Evolutionary conservation across 2,329 filamentous ascomycete genomes (phyloP), one percentile per base, ranked within the genome.

Genomic region (Stemphylium beticola): DNA sequence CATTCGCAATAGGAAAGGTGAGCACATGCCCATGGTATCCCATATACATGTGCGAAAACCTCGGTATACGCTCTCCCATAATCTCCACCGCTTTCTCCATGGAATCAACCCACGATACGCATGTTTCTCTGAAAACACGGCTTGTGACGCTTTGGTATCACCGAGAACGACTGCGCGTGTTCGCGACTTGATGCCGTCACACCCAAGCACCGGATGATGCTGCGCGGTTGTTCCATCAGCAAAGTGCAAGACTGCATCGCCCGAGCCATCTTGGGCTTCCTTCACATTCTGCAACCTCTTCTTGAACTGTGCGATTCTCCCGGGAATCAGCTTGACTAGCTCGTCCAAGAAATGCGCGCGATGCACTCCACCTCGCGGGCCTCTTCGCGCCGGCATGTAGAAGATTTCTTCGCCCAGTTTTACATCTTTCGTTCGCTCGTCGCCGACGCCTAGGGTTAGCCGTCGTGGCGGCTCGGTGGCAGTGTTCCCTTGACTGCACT

Each of bases 161-260:
- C 82, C 83, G 2, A 87, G 74, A 4, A 89, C 69, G 12, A 83
- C 67, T 26, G 80, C 67, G 7, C 87, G 77, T 2, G 83, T 77
- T 3, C 77, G 75, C 0, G 83, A 85, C 66, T 85, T 85, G 64
- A 89, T 86, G 0, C 87, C 87, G 69, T 89, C 87, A 65, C 84
- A 87, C 4, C 84, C 86, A 51, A 89, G 77, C 0, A 86, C 81
- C 1, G 78, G 76, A 55, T 76, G 76, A 26, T 81, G 79, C 22
- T 74, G 64, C 0, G 74, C 79, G 0, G 64, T 72, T 0, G 71
- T 76, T 0, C 80, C 80, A 65, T 84, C 82, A 1, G 69, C 60
- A 51, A 84, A 79, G 7, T 68, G 65, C 26, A 79, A 43, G 0
- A 67, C 45, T 0, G 74, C 69, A 33, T 71, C 61, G 42, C 54